Conservation (phyloP, 1,284 basidiomycete genomes). For the Cystobasidium pallidum region DNA sequence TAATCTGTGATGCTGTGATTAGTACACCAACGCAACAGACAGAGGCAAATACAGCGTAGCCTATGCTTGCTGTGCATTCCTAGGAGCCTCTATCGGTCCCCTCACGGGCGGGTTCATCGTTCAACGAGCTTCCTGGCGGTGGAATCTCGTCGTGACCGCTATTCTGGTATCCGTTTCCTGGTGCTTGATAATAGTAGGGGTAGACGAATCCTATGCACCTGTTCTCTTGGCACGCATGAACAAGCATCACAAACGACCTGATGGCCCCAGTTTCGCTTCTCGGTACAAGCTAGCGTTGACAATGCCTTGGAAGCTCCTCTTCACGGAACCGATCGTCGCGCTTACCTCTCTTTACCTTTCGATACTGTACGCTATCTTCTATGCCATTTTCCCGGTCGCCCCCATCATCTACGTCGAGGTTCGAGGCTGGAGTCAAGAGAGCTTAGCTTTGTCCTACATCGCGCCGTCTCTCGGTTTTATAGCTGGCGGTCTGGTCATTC, state of each 20-base stretch:
- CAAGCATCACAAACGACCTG: constrained; percentile 8
- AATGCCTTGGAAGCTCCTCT: constrained; percentile 40
- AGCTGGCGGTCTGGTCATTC: constrained; percentile 26
- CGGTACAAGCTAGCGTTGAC: constrained; percentile 6
- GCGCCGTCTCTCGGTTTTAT: constrained; percentile 32
- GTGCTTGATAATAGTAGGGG: constrained; percentile 20
- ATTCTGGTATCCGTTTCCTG: constrained; percentile 30
- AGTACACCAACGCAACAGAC: constrained; percentile 13
- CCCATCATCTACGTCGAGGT: constrained; percentile 39
- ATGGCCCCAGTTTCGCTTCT: constrained; percentile 14
- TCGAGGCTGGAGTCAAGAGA: constrained; percentile 41
- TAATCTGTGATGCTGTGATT: not conserved
- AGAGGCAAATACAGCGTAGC: constrained; percentile 14
- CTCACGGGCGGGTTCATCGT: constrained; percentile 36
- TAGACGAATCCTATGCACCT: constrained; percentile 28
- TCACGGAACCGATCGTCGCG: constrained; percentile 41
- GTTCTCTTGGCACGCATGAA: constrained; percentile 19
- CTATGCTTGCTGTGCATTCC: constrained; percentile 33
- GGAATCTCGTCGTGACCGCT: constrained; percentile 32
- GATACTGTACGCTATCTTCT: constrained; percentile 44
- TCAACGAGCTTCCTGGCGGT: constrained; percentile 30
- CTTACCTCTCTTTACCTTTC: constrained; percentile 36
- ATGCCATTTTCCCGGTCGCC: constrained; percentile 32
- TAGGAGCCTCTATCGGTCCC: constrained; percentile 38
- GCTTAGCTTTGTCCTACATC: constrained; percentile 39